Conservation (phyloP, 345 rosid genomes). For the Bruguiera parviflora region DNA sequence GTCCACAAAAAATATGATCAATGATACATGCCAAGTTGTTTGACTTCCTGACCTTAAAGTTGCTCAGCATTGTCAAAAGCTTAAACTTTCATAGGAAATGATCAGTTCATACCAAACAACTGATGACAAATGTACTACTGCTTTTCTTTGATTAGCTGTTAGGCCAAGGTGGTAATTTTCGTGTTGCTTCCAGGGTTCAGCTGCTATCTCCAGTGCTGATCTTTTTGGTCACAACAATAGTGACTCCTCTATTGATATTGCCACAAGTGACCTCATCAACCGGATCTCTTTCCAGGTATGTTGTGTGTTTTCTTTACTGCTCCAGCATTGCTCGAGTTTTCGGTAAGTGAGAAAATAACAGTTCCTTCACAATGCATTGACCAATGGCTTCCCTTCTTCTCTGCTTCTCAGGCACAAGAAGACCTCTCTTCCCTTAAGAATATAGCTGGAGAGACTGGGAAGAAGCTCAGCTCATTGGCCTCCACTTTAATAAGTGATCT, state of each 20-base stretch:
- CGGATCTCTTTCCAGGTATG: slow-evolving; percentile 86
- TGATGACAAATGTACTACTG: too few species aligned
- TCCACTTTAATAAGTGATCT: slow-evolving; percentile 73
- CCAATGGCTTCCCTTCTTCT: background rate
- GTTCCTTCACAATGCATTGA: background rate
- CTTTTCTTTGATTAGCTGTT: background rate
- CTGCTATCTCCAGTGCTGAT: slow-evolving; percentile 96
- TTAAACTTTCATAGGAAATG: background rate
- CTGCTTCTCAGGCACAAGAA: slow-evolving; percentile 67
- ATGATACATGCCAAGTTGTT: background rate
- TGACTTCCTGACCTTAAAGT: background rate
- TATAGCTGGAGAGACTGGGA: slow-evolving; percentile 92
- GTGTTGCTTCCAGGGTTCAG: slow-evolving; percentile 52
- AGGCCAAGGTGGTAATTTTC: background rate
- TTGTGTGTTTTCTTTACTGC: background rate
- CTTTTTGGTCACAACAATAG: slow-evolving; percentile 64
- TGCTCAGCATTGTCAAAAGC: background rate
- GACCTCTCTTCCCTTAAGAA: slow-evolving; percentile 79
- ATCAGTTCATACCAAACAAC: background rate
- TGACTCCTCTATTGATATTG: slow-evolving; percentile 50
- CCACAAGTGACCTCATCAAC: slow-evolving; percentile 82
- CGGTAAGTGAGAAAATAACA: background rate
- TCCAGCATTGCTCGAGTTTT: background rate
- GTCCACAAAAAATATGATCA: background rate
- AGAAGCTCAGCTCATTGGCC: slow-evolving; percentile 78